phyloP scores from a whole-genome alignment of 2,329 filamentous ascomycete species.

The Cordyceps militaris region DNA sequence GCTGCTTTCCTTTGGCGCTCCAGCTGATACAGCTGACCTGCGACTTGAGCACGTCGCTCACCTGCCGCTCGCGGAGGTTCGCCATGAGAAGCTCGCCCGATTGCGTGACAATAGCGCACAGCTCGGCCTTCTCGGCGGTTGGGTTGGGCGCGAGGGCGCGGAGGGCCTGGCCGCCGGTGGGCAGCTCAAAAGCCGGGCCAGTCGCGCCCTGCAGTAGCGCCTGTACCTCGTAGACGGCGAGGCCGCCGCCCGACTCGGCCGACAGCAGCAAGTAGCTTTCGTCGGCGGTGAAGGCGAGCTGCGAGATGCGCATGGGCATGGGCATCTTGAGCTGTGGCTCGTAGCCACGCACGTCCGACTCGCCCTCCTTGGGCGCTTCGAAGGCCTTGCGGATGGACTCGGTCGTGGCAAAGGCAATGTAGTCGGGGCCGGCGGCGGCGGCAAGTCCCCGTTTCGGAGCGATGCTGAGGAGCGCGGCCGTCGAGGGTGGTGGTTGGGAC shows the following conservation, averaged over 20 bases:
- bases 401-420: slow-evolving; percentile 68
- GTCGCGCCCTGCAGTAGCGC: slow-evolving; percentile 58
- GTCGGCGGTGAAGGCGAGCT: slow-evolving; percentile 85
- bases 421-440: slow-evolving; percentile 79
- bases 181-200: slow-evolving; percentile 65
- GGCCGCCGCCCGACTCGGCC: slow-evolving; percentile 70
- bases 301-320: slow-evolving; percentile 70
- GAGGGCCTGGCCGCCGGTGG: slow-evolving; percentile 67
- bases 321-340: slow-evolving; percentile 66
- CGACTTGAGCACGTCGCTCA: slow-evolving; percentile 58
- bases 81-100: slow-evolving; percentile 79
- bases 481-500: slow-evolving; percentile 67
- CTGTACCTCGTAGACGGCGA: slow-evolving; percentile 76
- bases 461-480: slow-evolving; percentile 76
- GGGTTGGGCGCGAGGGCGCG: slow-evolving; percentile 77
- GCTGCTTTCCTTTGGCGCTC: slow-evolving; percentile 89
- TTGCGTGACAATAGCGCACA: slow-evolving; percentile 73
- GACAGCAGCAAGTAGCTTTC: slow-evolving; percentile 79
- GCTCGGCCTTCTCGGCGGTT: slow-evolving; percentile 60
- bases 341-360: slow-evolving; percentile 62
- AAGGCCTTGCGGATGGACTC: slow-evolving; percentile 73
- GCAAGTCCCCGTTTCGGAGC: slow-evolving; percentile 74
- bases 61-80: slow-evolving; percentile 62
- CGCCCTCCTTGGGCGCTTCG: slow-evolving; percentile 48
- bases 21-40: slow-evolving; percentile 81